phyloP scores from a whole-genome alignment of 1,284 basidiomycete species.

The Apiotrichum montevideense region DNA sequence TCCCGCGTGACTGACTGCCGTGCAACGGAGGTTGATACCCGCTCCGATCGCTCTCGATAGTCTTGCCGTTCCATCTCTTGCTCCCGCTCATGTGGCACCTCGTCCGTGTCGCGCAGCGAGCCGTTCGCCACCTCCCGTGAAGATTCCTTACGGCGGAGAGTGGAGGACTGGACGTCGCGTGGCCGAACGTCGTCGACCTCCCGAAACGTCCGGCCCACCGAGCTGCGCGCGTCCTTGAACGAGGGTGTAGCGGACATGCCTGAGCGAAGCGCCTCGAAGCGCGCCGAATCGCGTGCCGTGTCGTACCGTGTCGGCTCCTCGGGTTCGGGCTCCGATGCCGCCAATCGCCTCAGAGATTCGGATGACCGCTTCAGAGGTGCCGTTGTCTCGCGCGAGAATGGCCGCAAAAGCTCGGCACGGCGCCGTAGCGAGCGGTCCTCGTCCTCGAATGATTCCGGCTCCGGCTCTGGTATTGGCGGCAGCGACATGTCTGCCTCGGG shows the following conservation, averaged over 20 bases:
- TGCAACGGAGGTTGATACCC: background rate
- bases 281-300: background rate
- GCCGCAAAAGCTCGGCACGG: constrained; percentile 27
- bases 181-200: too few species aligned
- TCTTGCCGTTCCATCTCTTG: background rate
- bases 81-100: background rate
- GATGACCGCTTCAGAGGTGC: background rate
- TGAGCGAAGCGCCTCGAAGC: background rate
- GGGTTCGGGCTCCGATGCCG: background rate
- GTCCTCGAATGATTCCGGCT: constrained; percentile 5
- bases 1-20: too few species aligned
- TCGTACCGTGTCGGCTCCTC: background rate
- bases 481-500: background rate
- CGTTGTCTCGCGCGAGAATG: constrained; percentile 10
- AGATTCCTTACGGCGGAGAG: background rate
- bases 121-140: background rate
- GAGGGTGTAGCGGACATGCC: background rate
- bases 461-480: background rate
- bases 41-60: background rate
- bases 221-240: background rate
- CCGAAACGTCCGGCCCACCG: background rate
- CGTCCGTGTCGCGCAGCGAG: background rate
- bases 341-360: too few species aligned
- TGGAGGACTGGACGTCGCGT: background rate
- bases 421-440: constrained; percentile 19